Evolutionary conservation across 2,329 filamentous ascomycete species (phyloP).

Genomic region (Cladosporium sp.): DNA sequence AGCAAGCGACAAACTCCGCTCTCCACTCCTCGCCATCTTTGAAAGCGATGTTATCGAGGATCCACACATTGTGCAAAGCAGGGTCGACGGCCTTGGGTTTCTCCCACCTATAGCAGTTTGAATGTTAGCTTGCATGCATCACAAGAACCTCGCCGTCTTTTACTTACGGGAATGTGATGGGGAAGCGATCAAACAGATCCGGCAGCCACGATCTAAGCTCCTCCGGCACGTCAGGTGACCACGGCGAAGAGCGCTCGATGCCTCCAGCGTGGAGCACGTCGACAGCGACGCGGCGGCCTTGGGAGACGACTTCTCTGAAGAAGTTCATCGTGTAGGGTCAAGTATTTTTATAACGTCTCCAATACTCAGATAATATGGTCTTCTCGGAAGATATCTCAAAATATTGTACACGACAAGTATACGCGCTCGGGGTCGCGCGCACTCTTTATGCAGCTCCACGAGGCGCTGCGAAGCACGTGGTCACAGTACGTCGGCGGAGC

Average conservation of each 20-base stretch:
- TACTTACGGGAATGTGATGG: constrained; percentile 53
- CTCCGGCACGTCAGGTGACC: constrained; percentile 37
- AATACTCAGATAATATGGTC: background rate
- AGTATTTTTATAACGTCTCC: background rate
- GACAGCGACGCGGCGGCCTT: constrained; percentile 33
- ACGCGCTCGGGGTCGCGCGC: background rate
- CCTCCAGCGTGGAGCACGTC: constrained; percentile 30
- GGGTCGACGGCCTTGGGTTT: constrained; percentile 52
- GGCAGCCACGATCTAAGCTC: constrained; percentile 37
- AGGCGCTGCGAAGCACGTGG: constrained; percentile 15
- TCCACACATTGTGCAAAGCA: constrained; percentile 75
- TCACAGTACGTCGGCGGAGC: constrained; percentile 6
- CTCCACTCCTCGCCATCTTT: constrained; percentile 63
- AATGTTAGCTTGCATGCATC: background rate
- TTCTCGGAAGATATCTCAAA: background rate
- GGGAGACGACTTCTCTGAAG: constrained; percentile 32
- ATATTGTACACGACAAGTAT: background rate
- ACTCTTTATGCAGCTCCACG: constrained; percentile 5
- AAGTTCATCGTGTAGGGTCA: constrained; percentile 28
- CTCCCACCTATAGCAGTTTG: constrained; percentile 25
- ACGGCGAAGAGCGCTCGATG: constrained; percentile 35
- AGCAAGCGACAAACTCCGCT: constrained; percentile 79
- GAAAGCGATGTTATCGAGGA: constrained; percentile 87
- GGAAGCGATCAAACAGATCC: constrained; percentile 45
- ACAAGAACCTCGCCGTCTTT: background rate